phyloP scores from a whole-genome alignment of 306 rosid species.

The Albizia julibrissin region DNA sequence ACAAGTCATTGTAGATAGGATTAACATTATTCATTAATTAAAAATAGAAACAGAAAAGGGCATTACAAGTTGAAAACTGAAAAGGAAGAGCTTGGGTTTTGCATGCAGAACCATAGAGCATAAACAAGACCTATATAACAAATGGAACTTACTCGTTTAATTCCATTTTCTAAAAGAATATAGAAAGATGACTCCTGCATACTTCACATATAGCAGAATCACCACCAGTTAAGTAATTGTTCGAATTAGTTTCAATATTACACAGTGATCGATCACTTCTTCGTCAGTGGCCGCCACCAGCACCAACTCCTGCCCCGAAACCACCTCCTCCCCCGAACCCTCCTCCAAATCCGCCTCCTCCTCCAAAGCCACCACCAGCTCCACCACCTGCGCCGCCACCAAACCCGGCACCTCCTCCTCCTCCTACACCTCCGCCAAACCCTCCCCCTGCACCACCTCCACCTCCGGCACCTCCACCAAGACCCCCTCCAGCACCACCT shows the following conservation, averaged over 20 bases:
- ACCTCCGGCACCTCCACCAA: constrained; percentile 26
- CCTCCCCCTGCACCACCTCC: background rate
- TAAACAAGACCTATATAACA: background rate
- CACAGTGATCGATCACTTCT: too few species aligned
- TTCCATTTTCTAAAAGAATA: background rate
- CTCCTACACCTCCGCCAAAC: background rate
- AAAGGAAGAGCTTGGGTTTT: background rate
- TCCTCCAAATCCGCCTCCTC: constrained; percentile 30
- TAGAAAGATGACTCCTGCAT: background rate
- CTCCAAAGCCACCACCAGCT: background rate
- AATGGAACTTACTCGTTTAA: background rate
- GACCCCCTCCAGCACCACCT: background rate
- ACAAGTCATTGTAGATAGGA: background rate
- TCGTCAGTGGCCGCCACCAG: constrained; percentile 15
- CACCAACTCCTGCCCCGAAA: constrained; percentile 19
- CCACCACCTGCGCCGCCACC: background rate
- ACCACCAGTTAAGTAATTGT: background rate
- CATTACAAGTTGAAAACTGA: background rate
- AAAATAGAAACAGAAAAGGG: background rate
- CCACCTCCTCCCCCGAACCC: constrained; percentile 30
- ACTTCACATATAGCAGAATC: background rate
- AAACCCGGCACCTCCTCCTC: background rate
- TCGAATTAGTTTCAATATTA: too few species aligned
- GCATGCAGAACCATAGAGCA: background rate
- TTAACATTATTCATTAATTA: background rate